Evolutionary conservation across 805 yeast species (phyloP).

Genomic region (Ogataea pilisensis): DNA sequence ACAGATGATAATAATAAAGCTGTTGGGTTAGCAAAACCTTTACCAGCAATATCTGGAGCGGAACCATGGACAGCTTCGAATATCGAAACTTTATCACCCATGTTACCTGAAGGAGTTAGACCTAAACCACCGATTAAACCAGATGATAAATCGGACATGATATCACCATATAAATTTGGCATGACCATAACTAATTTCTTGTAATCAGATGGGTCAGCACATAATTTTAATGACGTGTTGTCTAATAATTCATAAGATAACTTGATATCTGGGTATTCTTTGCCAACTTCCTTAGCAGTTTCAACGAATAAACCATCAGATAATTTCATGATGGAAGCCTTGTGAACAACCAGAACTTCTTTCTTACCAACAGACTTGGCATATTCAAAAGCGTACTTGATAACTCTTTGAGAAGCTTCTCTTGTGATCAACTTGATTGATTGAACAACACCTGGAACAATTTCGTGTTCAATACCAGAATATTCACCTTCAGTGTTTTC

Average conservation of each 20-base stretch:
- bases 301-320: conserved; percentile 96
- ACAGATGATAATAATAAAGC: conserved; percentile 92
- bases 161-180: conserved; percentile 99
- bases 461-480: conserved; percentile 98
- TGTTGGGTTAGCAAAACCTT: conserved; percentile 98
- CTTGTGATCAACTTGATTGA: conserved; percentile 95
- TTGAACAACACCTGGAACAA: conserved; percentile 98
- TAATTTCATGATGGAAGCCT: conserved; percentile 96
- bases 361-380: conserved; percentile 85
- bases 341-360: conserved; percentile 92
- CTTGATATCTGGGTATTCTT: conserved; percentile 88
- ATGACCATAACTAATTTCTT: conserved; percentile 86
- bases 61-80: conserved; percentile 99
- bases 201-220: conserved; percentile 84
- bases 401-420: conserved; percentile 94
- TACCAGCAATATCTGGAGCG: conserved; percentile 99
- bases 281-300: conserved; percentile 83
- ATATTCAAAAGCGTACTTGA: conserved; percentile 95
- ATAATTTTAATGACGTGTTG: conserved; percentile 89
- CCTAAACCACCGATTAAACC: conserved; percentile 99
- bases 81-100: conserved; percentile 97
- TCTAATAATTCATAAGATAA: conserved; percentile 86
- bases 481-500: conserved; percentile 99
- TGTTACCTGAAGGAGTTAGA: conserved; percentile 98
- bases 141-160: conserved; percentile 94